Evolutionary conservation across 495 filamentous ascomycete genomes (phyloP), one percentile per base, ranked within the genome.

Genomic region (Astrocystis sublimbata): DNA sequence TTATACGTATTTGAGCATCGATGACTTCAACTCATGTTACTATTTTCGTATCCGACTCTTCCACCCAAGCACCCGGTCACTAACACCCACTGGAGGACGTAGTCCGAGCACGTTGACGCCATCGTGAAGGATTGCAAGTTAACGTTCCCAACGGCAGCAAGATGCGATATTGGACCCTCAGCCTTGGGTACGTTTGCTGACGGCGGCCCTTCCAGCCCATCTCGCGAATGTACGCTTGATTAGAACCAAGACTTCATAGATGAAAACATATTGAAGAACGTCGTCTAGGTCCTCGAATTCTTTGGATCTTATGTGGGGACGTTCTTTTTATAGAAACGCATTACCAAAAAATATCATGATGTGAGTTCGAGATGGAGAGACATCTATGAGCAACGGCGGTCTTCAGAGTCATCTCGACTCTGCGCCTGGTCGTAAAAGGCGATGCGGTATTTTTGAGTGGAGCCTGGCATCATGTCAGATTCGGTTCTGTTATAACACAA

Each of bases 161-260:
- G 55, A 61, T 61, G 67, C 57, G 60, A 65, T 64, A 63, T 62
- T 60, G 66, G 67, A 62, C 58, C 42, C 67, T 60, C 63, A 65
- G 65, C 45, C 49, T 38, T 26, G 65, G 63, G 36, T 47, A 58
- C 19, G 58, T 50, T 61, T 61, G 40, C 31, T 63, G 67, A 59
- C 56, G 55, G 58, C 61, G 47, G 67, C 62, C 65, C 67, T 62
- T 72, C 65, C 69, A 66, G 67, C 68, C 70, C 69, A 57, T 26
- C 59, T 62, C 38, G 54, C 68, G 71, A 79, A 80, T 78, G 77
- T 80, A 67, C 78, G 78, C 77, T 66, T 79, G 77, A 80, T 75
- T 75, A 31, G 10, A 42, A 58, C 64, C 38, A 64, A 50, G 53
- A 36, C 40, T 71, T 51, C 73, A 78, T 80, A 80, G 78, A 80